Evolutionary conservation across 345 rosid species (phyloP), one percentile per base, ranked within the genome.

Genomic region (Boechera stricta): DNA sequence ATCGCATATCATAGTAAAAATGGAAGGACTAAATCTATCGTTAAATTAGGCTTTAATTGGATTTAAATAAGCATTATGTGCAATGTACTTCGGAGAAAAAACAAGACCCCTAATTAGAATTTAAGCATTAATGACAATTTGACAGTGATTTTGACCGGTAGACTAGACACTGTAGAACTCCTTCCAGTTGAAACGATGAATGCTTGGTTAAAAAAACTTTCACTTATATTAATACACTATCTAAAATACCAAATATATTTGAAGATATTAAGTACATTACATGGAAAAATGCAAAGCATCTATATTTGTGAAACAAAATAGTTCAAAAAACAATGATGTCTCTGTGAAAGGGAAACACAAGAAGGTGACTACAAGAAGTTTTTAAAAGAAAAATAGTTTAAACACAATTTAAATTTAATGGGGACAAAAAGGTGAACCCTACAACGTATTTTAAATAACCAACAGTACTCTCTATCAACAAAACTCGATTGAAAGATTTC

Each of bases 21-120:
- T 48, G 47, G 26, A 57, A 58, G 73, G 71, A 64, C 60, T 44
- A 41, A 51, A 47, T 55, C 52, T 15, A 16, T 78, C 81, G 55
- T 41, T 52, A 66, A 78, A 55, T 42, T 66, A 78, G 74, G 74
- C 70, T 66, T 78, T 78, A 65, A 60, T 4, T 78, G 29, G 32
- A 10, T 21, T 36, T 52, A 26, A 4, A 13, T 24, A 31, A 28
- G 54, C 36, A 39, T 55, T 15, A 51, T 51, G 69, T 66, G 61
- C 74, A 47, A 66, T 72, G 81, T 32, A 51, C 54, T 53, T 42
- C 11, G 51, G 70, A 53, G 69, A 76, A 32, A 57, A 42, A 69
- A 69, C 64, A 69, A 76, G 66, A 70, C 5, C 44, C 60, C 52
- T 63, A 42, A 24, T 41, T 51, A 31, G 8, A 58, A 29, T 26